Conservation (phyloP, 768 basidiomycete genomes). For the Leccinum variicolor region DNA sequence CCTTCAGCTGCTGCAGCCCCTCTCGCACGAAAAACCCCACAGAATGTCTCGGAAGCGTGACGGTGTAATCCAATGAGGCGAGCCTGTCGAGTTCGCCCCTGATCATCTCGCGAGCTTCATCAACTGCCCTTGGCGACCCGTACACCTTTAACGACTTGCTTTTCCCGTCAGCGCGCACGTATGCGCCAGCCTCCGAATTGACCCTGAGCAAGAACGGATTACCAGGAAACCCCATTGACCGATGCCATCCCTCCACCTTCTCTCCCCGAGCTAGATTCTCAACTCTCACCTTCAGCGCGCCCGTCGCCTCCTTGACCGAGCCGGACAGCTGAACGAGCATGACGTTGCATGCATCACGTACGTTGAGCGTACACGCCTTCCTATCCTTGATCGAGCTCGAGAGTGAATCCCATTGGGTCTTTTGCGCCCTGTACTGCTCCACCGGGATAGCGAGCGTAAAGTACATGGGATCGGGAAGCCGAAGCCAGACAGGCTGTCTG, state of each 20-base stretch:
- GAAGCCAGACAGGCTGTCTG: conserved; percentile 35
- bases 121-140: conserved; percentile 27
- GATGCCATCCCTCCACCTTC: conserved; percentile 50
- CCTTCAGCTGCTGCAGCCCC: conserved; percentile 49
- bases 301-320: conserved; percentile 49
- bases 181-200: conserved; percentile 36
- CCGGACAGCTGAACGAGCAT: conserved; percentile 47
- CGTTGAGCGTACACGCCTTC: conserved; percentile 33
- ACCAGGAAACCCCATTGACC: conserved; percentile 30
- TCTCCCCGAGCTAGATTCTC: conserved; percentile 53
- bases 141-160: conserved; percentile 43
- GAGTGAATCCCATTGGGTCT: conserved; percentile 46
- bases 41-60: conserved; percentile 34
- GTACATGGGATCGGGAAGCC: conserved; percentile 46
- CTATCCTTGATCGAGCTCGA: conserved; percentile 33
- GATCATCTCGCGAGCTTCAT: conserved; percentile 42
- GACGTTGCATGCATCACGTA: conserved; percentile 21
- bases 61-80: conserved; percentile 14
- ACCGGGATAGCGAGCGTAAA: conserved; percentile 48
- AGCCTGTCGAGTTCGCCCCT: conserved; percentile 46
- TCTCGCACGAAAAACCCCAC: conserved; percentile 50
- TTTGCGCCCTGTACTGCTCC: conserved; percentile 52
- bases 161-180: conserved; percentile 42
- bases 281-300: conserved; percentile 54
- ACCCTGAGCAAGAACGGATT: conserved; percentile 37